Base-by-base conservation (phyloP, 305 asterid genomes). In the Fraxinus baroniana region DNA sequence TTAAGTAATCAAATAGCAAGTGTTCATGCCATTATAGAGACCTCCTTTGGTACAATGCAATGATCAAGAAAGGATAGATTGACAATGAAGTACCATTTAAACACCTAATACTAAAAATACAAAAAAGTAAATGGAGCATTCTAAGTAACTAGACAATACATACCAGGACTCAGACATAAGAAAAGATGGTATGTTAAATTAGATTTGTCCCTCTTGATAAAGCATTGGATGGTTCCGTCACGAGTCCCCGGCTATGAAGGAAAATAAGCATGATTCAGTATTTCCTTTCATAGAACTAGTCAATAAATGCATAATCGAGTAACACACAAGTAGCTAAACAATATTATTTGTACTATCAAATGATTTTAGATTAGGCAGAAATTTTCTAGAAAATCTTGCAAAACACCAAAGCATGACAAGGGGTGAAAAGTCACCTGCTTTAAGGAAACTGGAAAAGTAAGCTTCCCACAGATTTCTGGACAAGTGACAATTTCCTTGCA, bases 371-470 rank as follows among this genome's bases (percentile, higher is more conserved):
- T 12, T 10, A 26, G 8, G 15, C 24, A 76, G 15, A 68, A 12
- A 26, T 26, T 3, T 26, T 68, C 36, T 12, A 24, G 32, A 26
- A 3, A 13, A 44, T 44, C 17, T 18, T n/a, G 17, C 12, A 20
- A 55, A 35, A 74, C 64, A 37, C n/a, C 74, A 20, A 18, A 15
- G 68, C 33, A 7, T 8, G 49, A 39, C 70, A 60, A 35, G 78
- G 35, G 36, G 18, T 33, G 37, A 52, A 35, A 39, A 66, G 72
- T 30, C 83, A 95, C 99, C 98, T 95, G 98, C 86, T 95, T 95
- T 64, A 95, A 84, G 28, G 99, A 95, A 83, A 94, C 93, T 5
- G 98, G 99, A 86, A 95, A 95, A 81, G 99, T 95, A 80, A 95
- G 91, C 83, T 94, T 95, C 81, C 99, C 99, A 81, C 92, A 94